Base-by-base conservation (phyloP, 805 yeast genomes). In the Nakazawaea populi region DNA sequence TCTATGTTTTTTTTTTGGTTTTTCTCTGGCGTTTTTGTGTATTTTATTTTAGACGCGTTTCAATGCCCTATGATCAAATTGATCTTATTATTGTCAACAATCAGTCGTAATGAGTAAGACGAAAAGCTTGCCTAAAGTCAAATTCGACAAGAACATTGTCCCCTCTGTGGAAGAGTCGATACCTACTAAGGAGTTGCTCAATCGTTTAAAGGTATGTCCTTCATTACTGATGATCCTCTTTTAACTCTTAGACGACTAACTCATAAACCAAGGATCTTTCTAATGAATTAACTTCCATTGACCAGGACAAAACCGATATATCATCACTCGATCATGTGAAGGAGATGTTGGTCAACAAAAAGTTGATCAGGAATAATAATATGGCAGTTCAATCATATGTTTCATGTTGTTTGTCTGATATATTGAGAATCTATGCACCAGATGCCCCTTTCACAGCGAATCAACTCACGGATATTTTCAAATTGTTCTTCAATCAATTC, bases 361-460 rank as follows among this genome's bases (percentile, higher is more conserved):
- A 85, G 57, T 67, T 88, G 11, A 53, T 86, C 2, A 71, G 68
- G 36, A 85, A 83, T 59, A 73, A 79, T 46, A 89, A 88, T 60
- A 52, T 63, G 3, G 94, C 92, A 5, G 81, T 90, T 6, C 85
- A 82, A 56, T 80, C 91, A 0, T 79, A 73, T 52, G 77, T 77
- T 1, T 82, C 94, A 6, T 85, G 95, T 60, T 83, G 94, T 55
- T 55, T 89, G 6, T 74, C 89, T 5, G 96, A 90, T 62, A 71
- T 91, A 8, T 66, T 90, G 41, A 72, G 96, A 52, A 64, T 91
- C 12, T 85, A 76, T 59, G 97, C 96, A 0, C 97, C 97, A 0
- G 88, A 90, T 62, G 96, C 96, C 6, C 97, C 97, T 4, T 90
- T 77, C 65, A 80, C 86, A 1, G 81, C 82, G 28, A 55, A 69